Evolutionary conservation across 106 monocot species (phyloP), one percentile per base, ranked within the genome.

Genomic region (Acorus gramineus): DNA sequence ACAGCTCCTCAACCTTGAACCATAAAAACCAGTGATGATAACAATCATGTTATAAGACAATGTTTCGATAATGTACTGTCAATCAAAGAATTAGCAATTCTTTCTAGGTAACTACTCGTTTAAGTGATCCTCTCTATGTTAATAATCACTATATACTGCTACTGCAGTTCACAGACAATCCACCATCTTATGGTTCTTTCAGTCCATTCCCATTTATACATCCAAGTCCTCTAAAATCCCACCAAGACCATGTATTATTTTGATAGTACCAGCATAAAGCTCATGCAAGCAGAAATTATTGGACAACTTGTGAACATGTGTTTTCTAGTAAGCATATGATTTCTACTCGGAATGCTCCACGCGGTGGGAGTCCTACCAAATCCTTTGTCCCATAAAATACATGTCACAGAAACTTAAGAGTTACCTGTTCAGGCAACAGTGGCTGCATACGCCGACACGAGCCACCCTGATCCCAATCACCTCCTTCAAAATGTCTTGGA

Each of bases 401-500:
- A 28, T 28, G 28, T 28, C 28, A 28, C 28, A 28, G 28, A 28
- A 28, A 28, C 28, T 28, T 28, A 53, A 53, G 10, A 52, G 2
- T 59, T 57, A 90, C 95, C 78, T 96, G 14, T 43, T 70, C 47
- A 6, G 55, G n/a, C 4, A 58, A 70, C 3, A 96, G 57, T 55
- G 91, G 96, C 57, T 85, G 49, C 4, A 47, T 62, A 46, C 76
- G 85, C 44, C 60, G 63, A 61, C 96, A 96, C 43, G 84, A 80
- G 51, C 96, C 96, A 69, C 91, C 91, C 56, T 82, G 49, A 65
- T 85, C 73, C 96, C 96, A 96, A 28, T 96, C 96, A 64, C 96
- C 96, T 63, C 85, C 85, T 87, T 96, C 90, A 73, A 96, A 96
- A 82, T 96, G 96, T 56, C 96, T 87, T 7, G 96, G 96, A 68